Percentiles rank a stretch among this genome's conserved stretches.
Conservation (phyloP, 2,329 filamentous ascomycete genomes). For the Dryadomyces sulphureus region DNA sequence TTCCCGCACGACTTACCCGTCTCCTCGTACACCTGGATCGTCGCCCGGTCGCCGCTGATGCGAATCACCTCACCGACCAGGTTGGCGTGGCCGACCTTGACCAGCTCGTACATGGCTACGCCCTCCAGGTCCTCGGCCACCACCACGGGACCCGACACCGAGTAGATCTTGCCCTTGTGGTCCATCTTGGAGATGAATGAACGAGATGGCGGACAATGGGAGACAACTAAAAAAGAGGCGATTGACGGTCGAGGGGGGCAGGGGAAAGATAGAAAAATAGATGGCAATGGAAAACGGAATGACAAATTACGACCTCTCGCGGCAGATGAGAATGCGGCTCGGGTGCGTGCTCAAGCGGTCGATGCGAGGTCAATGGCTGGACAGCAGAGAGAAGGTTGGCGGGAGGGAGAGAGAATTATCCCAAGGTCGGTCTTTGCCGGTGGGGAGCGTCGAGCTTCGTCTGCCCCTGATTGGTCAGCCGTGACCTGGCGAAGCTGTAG, state of each 20-base stretch:
- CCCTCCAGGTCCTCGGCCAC: slow-evolving; percentile 97
- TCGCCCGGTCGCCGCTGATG: slow-evolving; percentile 88
- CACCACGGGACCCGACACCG: slow-evolving; percentile 54
- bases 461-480: slow-evolving; percentile 5
- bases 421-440: not conserved
- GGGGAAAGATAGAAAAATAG: not conserved
- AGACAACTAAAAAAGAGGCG: not conserved
- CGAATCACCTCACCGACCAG: slow-evolving; percentile 97
- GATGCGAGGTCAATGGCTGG: not conserved
- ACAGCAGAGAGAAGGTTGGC: not conserved
- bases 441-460: slow-evolving; percentile 8
- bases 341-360: not conserved
- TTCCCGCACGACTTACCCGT: slow-evolving; percentile 51
- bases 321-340: not conserved
- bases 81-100: slow-evolving; percentile 80
- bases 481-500: slow-evolving; percentile 1
- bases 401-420: slow-evolving; percentile 1
- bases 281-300: not conserved
- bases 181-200: slow-evolving; percentile 5
- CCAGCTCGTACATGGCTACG: slow-evolving; percentile 99
- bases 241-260: not conserved
- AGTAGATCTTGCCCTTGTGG: slow-evolving; percentile 14
- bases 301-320: not conserved
- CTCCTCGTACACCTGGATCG: slow-evolving; percentile 98
- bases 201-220: not conserved